Evolutionary conservation across 192 early-diverging fungal species (phyloP).

Genomic region (Backusella liffmaniae): DNA sequence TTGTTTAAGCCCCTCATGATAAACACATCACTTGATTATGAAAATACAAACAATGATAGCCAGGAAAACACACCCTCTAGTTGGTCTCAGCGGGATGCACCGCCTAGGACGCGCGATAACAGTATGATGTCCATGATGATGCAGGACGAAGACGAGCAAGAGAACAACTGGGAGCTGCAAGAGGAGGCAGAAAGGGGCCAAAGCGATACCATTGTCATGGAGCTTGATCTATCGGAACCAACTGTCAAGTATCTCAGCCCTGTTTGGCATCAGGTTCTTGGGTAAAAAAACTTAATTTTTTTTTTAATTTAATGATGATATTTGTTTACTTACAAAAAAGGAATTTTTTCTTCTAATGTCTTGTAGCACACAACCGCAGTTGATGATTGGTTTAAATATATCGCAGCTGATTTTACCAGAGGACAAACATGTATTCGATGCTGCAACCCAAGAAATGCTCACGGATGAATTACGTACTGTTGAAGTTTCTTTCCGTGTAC

Average conservation of each 20-base stretch:
- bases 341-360: neutral
- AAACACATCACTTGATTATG: neutral
- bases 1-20: neutral
- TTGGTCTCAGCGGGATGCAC: neutral
- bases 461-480: slow-evolving; percentile 59
- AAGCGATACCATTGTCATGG: slow-evolving; percentile 75
- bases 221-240: slow-evolving; percentile 58
- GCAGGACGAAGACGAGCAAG: slow-evolving; percentile 16
- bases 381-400: slow-evolving; percentile 44
- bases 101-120: neutral
- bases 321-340: neutral
- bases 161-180: slow-evolving; percentile 47
- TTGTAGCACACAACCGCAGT: slow-evolving; percentile 45
- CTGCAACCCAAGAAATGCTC: slow-evolving; percentile 55
- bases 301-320: neutral
- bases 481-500: slow-evolving; percentile 61
- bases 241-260: slow-evolving; percentile 66
- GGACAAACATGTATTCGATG: slow-evolving; percentile 60
- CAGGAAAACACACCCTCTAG: neutral
- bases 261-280: slow-evolving; percentile 65
- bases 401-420: slow-evolving; percentile 55
- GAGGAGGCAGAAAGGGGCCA: slow-evolving; percentile 66
- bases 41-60: neutral
- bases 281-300: slow-evolving; percentile 42
- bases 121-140: slow-evolving; percentile 8